These are phyloP conservation scores for Pelargonium cotyledonis DNA, from an alignment of 441 rosid genomes.

Conservation along the genomic window DNA sequence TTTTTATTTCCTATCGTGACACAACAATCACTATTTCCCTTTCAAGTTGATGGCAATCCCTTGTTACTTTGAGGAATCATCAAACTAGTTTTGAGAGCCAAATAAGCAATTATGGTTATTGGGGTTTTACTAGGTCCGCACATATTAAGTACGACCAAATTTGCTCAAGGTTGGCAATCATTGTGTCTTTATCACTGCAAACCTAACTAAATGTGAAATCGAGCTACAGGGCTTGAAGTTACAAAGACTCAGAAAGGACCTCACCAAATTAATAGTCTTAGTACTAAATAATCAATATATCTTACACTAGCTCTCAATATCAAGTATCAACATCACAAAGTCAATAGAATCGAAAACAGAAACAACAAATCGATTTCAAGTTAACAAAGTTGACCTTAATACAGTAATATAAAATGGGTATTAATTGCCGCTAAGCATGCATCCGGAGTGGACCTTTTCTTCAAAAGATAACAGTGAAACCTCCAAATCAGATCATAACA, in stretches of 20 bases:
- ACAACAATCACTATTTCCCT: not conserved
- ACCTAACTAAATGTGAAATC: not conserved
- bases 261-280: not conserved
- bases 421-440: not conserved
- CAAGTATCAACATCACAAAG: slow-evolving; percentile 1
- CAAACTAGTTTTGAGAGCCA: not conserved
- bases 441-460: not conserved
- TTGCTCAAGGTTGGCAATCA: not conserved
- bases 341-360: not conserved
- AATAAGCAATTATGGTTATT: not conserved
- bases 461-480: not conserved
- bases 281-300: not conserved
- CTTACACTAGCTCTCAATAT: not conserved
- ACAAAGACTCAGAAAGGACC: not conserved
- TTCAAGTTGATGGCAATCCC: not conserved
- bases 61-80: not conserved
- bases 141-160: not conserved
- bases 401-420: not conserved
- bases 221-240: no score
- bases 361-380: not conserved
- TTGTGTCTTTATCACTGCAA: not conserved
- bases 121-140: not conserved
- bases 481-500: not conserved
- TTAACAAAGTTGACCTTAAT: not conserved
- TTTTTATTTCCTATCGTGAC: not conserved